Conservation (phyloP, 306 rosid genomes). For the Trifolium dubium region DNA sequence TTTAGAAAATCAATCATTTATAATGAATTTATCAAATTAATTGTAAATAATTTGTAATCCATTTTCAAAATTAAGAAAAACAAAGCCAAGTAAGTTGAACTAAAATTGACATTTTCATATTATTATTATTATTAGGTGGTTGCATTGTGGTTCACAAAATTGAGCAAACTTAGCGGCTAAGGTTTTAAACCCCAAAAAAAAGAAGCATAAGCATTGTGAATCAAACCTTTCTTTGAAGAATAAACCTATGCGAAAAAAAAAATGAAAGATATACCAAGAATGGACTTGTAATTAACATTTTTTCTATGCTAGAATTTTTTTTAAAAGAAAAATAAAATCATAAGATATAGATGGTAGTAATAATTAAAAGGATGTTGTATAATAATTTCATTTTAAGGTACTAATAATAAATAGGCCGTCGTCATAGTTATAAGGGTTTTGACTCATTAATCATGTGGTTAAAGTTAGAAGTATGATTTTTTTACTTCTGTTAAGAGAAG, state of each 20-base stretch:
- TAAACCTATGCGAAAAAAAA: neutral
- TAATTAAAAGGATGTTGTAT: too few relatives aligned
- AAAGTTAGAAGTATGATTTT: too few relatives aligned
- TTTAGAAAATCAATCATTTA: neutral
- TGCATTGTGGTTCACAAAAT: neutral
- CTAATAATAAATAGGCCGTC: too few relatives aligned
- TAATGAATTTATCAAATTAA: neutral
- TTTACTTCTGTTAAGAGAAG: too few relatives aligned
- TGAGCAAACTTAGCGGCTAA: slow-evolving; percentile 31
- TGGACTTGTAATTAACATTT: neutral
- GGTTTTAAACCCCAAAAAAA: slow-evolving; percentile 12
- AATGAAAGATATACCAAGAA: neutral
- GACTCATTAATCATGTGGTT: too few relatives aligned
- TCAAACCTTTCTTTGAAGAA: slow-evolving; percentile 28
- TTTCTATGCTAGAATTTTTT: neutral
- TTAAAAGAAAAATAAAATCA: too few relatives aligned
- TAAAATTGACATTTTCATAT: neutral
- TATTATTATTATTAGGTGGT: neutral
- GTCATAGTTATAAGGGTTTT: too few relatives aligned
- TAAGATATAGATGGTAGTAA: too few relatives aligned
- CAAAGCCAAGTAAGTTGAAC: neutral
- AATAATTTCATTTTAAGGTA: too few relatives aligned
- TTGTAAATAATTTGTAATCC: neutral
- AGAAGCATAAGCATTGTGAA: neutral
- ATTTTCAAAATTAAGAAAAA: neutral